These are phyloP conservation scores for Lophiotrema nucula DNA, from an alignment of 495 filamentous ascomycete genomes.

Conservation along the genomic window DNA sequence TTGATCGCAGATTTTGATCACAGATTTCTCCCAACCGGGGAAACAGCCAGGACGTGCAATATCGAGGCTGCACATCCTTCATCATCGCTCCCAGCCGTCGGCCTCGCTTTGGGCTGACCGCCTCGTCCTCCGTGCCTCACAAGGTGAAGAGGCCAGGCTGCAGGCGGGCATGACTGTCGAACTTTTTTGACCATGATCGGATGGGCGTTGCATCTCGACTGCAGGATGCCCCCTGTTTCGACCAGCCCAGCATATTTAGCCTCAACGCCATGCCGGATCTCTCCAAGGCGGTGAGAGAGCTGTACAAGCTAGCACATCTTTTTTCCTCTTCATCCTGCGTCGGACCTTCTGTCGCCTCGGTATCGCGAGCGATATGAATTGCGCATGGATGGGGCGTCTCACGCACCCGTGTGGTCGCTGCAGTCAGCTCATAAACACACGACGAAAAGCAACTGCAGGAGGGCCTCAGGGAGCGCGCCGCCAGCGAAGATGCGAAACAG, in stretches of 20 bases:
- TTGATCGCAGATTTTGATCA: too few relatives aligned
- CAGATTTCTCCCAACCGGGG: too few relatives aligned
- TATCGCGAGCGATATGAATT: background rate
- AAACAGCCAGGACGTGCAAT: too few relatives aligned
- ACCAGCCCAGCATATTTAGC: conserved; percentile 26
- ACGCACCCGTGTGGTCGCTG: too few relatives aligned
- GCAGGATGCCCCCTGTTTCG: conserved; percentile 22
- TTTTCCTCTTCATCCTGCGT: conserved; percentile 8
- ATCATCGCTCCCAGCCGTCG: too few relatives aligned
- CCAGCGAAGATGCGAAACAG: conserved; percentile 11
- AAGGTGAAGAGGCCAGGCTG: background rate
- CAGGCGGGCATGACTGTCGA: background rate
- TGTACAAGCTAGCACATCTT: background rate
- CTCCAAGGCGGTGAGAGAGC: conserved; percentile 27
- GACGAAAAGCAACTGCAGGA: conserved; percentile 3
- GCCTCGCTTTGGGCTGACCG: conserved; percentile 5
- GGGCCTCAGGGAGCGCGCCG: background rate
- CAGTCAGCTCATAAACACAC: conserved; percentile 1
- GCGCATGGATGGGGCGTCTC: too few relatives aligned
- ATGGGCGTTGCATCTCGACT: conserved; percentile 21
- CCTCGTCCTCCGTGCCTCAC: conserved; percentile 11
- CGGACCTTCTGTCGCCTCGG: background rate
- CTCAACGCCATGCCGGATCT: conserved; percentile 25
- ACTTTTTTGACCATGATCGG: conserved; percentile 25
- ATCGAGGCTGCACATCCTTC: too few relatives aligned